Conservation (phyloP, 1,284 basidiomycete genomes). For the Papiliotrema fonsecae region DNA sequence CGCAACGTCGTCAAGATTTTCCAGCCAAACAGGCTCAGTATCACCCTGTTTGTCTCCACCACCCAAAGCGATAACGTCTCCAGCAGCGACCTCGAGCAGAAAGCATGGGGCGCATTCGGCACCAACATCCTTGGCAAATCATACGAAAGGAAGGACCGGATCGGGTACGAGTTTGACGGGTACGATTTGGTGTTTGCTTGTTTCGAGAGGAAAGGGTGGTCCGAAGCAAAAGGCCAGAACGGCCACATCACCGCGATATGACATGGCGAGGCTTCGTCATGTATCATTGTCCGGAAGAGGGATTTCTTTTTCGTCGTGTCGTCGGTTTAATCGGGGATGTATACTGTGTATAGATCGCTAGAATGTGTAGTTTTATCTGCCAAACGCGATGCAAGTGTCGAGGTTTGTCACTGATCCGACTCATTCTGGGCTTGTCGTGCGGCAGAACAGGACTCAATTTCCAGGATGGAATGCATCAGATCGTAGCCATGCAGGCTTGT, state of each 20-base stretch:
- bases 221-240: conserved; percentile 19
- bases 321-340: no score
- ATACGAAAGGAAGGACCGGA: conserved; percentile 79
- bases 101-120: conserved; percentile 36
- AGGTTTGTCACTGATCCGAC: no score
- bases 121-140: conserved; percentile 35
- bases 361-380: no score
- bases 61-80: conserved; percentile 51
- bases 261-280: no score
- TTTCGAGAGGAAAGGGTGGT: conserved; percentile 59
- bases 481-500: no score
- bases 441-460: no score
- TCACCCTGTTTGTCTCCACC: conserved; percentile 87
- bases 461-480: no score
- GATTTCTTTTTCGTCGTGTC: no score
- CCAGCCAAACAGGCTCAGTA: conserved; percentile 76
- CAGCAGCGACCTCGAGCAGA: conserved; percentile 17
- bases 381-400: no score
- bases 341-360: no score
- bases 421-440: no score
- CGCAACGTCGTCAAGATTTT: conserved; percentile 88
- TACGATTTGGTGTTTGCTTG: conserved; percentile 92
- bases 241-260: conserved; percentile 1
- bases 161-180: conserved; percentile 95
- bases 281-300: no score